Conservation (phyloP, 1,139 yeast genomes). For the Kodamaea suecica region DNA sequence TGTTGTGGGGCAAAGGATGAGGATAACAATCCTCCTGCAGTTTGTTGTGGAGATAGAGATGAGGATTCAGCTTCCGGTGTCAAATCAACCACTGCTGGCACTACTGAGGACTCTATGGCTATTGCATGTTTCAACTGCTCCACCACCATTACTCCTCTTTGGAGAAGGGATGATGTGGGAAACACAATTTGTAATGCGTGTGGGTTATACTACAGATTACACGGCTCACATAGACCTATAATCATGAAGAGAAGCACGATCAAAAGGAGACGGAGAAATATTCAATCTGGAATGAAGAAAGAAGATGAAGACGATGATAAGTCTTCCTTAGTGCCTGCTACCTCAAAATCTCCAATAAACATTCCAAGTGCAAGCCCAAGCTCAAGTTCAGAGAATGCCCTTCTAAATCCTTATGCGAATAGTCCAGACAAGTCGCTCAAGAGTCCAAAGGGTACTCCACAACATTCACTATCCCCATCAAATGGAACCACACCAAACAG, state of each 20-base stretch:
- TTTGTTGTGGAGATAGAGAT: not conserved
- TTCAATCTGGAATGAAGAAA: slow-evolving; percentile 9
- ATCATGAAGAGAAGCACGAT: slow-evolving; percentile 71
- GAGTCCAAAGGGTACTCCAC: too few relatives aligned
- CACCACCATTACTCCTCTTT: slow-evolving; percentile 82
- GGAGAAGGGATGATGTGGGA: slow-evolving; percentile 83
- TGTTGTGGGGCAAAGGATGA: slow-evolving; percentile 2
- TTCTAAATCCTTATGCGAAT: too few relatives aligned
- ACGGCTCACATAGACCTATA: slow-evolving; percentile 76
- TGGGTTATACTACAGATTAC: slow-evolving; percentile 75
- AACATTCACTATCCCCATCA: too few relatives aligned
- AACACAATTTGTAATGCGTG: slow-evolving; percentile 87
- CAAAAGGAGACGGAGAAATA: slow-evolving; percentile 64
- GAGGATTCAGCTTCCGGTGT: slow-evolving; percentile 4
- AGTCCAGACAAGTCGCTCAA: too few relatives aligned
- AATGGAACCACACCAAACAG: too few relatives aligned
- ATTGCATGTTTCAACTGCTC: slow-evolving; percentile 81
- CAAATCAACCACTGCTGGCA: slow-evolving; percentile 12
- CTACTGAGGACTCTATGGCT: slow-evolving; percentile 45
- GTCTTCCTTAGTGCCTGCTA: too few relatives aligned
- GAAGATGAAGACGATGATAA: not conserved
- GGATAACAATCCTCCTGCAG: not conserved
- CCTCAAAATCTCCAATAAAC: too few relatives aligned
- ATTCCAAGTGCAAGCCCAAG: too few relatives aligned
- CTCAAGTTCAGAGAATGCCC: too few relatives aligned